Evolutionary conservation across 768 basidiomycete species (phyloP).

Genomic region (Agrocybe pediades): DNA sequence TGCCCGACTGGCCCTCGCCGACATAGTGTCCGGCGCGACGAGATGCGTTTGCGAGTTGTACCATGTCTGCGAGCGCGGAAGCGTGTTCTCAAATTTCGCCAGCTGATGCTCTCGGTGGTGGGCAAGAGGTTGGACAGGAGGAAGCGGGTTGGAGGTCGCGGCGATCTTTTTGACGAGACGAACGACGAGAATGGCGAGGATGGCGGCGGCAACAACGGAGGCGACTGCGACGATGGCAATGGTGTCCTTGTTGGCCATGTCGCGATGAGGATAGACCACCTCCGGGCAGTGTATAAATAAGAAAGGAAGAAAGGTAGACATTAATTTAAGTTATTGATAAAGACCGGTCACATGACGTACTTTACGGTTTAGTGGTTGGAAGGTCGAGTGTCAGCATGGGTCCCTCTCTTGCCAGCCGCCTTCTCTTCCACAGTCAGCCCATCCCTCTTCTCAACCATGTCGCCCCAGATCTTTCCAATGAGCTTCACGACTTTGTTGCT

Average conservation of each 20-base stretch:
- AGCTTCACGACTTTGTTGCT: slow-evolving; percentile 80
- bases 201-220: slow-evolving; percentile 40
- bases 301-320: slow-evolving; percentile 6
- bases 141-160: slow-evolving; percentile 47
- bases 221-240: slow-evolving; percentile 53
- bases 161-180: slow-evolving; percentile 35
- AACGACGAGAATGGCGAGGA: slow-evolving; percentile 37
- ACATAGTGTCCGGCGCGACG: slow-evolving; percentile 23
- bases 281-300: slow-evolving; percentile 11
- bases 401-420: slow-evolving; percentile 42
- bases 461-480: slow-evolving; percentile 59
- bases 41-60: slow-evolving; percentile 17
- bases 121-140: slow-evolving; percentile 66
- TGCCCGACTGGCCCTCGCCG: slow-evolving; percentile 30
- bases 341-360: neutral
- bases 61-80: slow-evolving; percentile 19
- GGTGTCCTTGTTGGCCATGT: slow-evolving; percentile 34
- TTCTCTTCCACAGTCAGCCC: slow-evolving; percentile 61
- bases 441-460: slow-evolving; percentile 56
- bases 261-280: slow-evolving; percentile 2
- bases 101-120: slow-evolving; percentile 56
- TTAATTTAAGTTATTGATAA: neutral
- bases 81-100: slow-evolving; percentile 34
- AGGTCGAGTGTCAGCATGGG: slow-evolving; percentile 21
- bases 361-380: neutral